Evolutionary conservation across 768 basidiomycete species (phyloP).

Genomic region (Pulveroboletus sp.): DNA sequence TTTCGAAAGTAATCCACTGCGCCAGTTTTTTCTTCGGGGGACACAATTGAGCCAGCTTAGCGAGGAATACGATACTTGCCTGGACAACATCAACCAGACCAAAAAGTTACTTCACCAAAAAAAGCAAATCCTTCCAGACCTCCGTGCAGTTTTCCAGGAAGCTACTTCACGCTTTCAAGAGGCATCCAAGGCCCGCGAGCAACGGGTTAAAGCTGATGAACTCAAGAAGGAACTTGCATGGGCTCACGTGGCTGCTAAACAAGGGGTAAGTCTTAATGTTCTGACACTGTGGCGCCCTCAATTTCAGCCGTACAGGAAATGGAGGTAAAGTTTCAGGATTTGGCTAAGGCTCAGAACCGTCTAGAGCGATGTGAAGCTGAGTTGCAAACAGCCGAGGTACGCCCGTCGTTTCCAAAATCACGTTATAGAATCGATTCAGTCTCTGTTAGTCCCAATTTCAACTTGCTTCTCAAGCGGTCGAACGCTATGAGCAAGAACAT

Average conservation of each 20-base stretch:
- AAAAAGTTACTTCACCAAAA: constrained; percentile 66
- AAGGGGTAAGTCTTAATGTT: constrained; percentile 44
- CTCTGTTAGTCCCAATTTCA: constrained; percentile 31
- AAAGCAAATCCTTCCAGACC: constrained; percentile 74
- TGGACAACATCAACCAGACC: constrained; percentile 70
- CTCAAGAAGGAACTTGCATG: constrained; percentile 84
- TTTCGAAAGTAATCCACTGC: constrained; percentile 1
- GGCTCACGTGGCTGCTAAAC: constrained; percentile 76
- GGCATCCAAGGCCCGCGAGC: constrained; percentile 70
- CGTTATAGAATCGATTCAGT: neutral
- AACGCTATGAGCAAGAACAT: constrained; percentile 37
- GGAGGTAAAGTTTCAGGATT: constrained; percentile 38
- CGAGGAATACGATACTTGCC: constrained; percentile 79
- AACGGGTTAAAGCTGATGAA: constrained; percentile 63
- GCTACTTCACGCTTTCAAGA: constrained; percentile 63
- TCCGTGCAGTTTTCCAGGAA: constrained; percentile 56
- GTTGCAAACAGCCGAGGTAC: constrained; percentile 39
- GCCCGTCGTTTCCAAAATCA: neutral
- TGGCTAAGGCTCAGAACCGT: constrained; percentile 37
- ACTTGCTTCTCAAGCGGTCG: constrained; percentile 35
- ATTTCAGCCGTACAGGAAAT: constrained; percentile 37
- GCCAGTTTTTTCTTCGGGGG: constrained; percentile 89
- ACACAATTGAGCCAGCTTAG: constrained; percentile 87
- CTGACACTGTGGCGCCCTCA: neutral
- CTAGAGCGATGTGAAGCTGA: constrained; percentile 40